Conservation (phyloP, 139 green algal genomes). For the Coccomyxa sp. region DNA sequence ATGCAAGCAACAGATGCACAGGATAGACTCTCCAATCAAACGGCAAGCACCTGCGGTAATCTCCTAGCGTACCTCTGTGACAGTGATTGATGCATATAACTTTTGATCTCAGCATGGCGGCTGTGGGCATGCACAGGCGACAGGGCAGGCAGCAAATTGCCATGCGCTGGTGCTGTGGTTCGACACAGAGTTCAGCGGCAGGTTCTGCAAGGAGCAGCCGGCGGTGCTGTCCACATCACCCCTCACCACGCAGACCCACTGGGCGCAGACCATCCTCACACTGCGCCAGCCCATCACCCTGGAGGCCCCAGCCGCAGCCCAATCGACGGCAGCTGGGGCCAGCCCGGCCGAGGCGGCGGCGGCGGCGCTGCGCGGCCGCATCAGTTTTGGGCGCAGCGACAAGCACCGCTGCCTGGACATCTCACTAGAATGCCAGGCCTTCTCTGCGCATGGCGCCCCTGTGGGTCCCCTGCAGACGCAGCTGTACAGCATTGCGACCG, state of each 20-base stretch:
- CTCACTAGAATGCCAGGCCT: slow-evolving; percentile 41
- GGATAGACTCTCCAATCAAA: too few relatives aligned
- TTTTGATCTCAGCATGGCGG: too few relatives aligned
- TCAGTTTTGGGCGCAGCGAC: slow-evolving; percentile 68
- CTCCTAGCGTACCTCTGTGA: too few relatives aligned
- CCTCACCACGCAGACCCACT: slow-evolving; percentile 72
- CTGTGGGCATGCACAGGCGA: background rate
- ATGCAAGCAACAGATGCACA: too few relatives aligned
- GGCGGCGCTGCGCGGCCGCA: slow-evolving; percentile 37
- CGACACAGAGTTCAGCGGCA: slow-evolving; percentile 78
- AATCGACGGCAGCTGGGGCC: background rate
- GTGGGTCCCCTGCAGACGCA: background rate
- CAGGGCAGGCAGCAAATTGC: slow-evolving; percentile 13
- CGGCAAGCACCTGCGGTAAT: too few relatives aligned
- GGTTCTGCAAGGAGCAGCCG: slow-evolving; percentile 74
- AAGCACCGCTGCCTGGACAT: slow-evolving; percentile 76
- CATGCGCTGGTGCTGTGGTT: slow-evolving; percentile 91
- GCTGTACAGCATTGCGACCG: background rate
- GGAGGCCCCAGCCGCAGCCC: background rate
- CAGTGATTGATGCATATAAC: too few relatives aligned
- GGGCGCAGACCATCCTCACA: slow-evolving; percentile 85
- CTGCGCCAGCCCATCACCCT: slow-evolving; percentile 36
- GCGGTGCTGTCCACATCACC: slow-evolving; percentile 82
- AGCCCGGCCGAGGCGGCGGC: background rate
- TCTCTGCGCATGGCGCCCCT: slow-evolving; percentile 14